These are phyloP conservation scores for Acanthamoeba royreba DNA, from an alignment of 208 protist genomes.

Conservation along the genomic window DNA sequence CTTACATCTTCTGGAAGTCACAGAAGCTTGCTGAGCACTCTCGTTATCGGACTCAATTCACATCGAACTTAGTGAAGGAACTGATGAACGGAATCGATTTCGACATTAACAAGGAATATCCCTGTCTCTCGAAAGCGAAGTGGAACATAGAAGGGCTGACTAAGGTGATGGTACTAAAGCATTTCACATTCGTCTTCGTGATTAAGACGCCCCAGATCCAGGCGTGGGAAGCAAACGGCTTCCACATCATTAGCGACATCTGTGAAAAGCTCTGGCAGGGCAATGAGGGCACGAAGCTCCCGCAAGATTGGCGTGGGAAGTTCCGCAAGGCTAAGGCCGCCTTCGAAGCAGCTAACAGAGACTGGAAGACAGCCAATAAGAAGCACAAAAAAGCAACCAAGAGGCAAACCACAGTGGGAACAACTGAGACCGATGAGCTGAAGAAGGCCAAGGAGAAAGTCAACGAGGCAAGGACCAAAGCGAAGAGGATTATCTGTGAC, in stretches of 20 bases:
- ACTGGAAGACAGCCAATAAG: no score
- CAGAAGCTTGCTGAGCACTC: neutral
- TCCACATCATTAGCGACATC: neutral
- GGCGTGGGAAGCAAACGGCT: neutral
- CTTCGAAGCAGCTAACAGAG: no score
- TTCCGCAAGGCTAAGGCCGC: neutral
- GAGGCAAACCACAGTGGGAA: neutral
- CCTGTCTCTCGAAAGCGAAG: neutral
- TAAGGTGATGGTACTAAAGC: neutral
- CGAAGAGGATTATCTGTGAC: neutral
- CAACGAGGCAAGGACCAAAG: neutral
- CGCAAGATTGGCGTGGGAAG: neutral
- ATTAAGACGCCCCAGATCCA: neutral
- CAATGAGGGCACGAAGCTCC: neutral
- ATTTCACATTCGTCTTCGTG: neutral
- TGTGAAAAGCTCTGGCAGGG: neutral
- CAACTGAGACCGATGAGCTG: neutral
- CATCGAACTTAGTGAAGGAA: neutral
- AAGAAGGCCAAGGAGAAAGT: neutral
- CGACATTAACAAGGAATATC: neutral
- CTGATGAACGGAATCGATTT: neutral
- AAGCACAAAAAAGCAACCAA: neutral
- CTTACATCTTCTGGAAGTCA: neutral
- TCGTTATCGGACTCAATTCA: neutral
- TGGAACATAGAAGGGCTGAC: neutral